Conservation (phyloP, 495 filamentous ascomycete genomes). For the Geopyxis carbonaria region DNA sequence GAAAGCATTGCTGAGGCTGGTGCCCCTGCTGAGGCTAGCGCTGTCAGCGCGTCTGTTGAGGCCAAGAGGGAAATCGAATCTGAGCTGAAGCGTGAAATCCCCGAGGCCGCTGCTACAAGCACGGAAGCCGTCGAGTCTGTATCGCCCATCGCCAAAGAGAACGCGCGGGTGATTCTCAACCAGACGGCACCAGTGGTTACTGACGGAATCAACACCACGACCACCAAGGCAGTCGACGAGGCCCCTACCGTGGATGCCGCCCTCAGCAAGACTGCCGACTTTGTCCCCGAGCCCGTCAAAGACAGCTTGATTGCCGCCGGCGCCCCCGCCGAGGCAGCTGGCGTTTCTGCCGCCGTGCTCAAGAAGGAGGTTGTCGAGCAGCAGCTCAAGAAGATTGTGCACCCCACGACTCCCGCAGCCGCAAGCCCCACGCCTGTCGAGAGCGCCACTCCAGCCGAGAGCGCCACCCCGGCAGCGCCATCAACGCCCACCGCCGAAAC, state of each 20-base stretch:
- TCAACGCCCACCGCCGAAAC: not conserved
- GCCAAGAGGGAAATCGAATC: constrained; percentile 56
- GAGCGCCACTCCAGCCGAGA: too few species aligned
- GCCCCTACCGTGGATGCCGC: not conserved
- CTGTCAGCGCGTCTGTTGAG: constrained; percentile 45
- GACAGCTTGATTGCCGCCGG: constrained; percentile 50
- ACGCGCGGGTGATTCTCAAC: not conserved
- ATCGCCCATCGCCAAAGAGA: constrained; percentile 23
- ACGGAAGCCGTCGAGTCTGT: constrained; percentile 38
- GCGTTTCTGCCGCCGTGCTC: constrained; percentile 49
- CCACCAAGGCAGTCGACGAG: too few species aligned
- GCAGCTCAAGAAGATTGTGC: constrained; percentile 11
- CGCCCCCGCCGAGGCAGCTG: constrained; percentile 50
- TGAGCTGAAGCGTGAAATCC: constrained; percentile 18
- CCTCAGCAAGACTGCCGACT: constrained; percentile 1
- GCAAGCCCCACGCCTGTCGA: too few species aligned
- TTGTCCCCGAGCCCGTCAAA: constrained; percentile 54
- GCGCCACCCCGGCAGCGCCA: not conserved
- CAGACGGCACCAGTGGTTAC: constrained; percentile 6
- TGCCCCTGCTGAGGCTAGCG: constrained; percentile 50
- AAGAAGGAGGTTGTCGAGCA: constrained; percentile 46
- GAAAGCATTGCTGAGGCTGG: constrained; percentile 51
- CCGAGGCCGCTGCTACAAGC: constrained; percentile 26
- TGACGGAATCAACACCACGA: constrained; percentile 4
- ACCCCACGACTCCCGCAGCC: constrained; percentile 6